Evolutionary conservation across 176 grass and related monocot species (phyloP).

Genomic region (Oryza meridionalis): DNA sequence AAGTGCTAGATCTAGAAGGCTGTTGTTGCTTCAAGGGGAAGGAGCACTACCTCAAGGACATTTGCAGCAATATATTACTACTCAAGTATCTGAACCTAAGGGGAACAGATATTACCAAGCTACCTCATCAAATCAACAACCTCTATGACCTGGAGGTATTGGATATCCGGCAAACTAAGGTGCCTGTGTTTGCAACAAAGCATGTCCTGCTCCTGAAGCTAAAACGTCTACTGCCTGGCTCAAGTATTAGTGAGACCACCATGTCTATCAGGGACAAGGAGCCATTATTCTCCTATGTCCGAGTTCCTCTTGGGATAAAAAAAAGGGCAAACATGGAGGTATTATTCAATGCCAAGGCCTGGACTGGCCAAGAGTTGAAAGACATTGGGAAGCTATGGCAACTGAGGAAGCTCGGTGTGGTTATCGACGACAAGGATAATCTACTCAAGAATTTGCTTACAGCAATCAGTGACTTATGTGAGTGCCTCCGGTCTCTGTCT

Average conservation of each 20-base stretch:
- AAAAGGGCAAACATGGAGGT: conserved; percentile 23
- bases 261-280: neutral
- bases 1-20: conserved; percentile 41
- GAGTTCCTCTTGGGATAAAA: neutral
- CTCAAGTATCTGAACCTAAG: conserved; percentile 41
- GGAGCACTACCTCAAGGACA: neutral
- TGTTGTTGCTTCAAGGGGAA: neutral
- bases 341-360: neutral
- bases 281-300: neutral
- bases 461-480: neutral
- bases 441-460: neutral
- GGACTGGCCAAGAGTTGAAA: neutral
- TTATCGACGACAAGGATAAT: neutral
- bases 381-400: conserved; percentile 9
- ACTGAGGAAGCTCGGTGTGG: conserved; percentile 37
- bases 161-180: conserved; percentile 27
- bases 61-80: conserved; percentile 6
- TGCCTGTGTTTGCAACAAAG: neutral
- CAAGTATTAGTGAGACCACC: neutral
- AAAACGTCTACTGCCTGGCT: conserved; percentile 40
- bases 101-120: neutral
- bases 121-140: conserved; percentile 34
- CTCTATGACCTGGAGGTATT: conserved; percentile 38
- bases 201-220: neutral
- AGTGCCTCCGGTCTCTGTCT: neutral